Evolutionary conservation across 257 asterid genomes (phyloP).

Genomic region (Lycium barbarum): DNA sequence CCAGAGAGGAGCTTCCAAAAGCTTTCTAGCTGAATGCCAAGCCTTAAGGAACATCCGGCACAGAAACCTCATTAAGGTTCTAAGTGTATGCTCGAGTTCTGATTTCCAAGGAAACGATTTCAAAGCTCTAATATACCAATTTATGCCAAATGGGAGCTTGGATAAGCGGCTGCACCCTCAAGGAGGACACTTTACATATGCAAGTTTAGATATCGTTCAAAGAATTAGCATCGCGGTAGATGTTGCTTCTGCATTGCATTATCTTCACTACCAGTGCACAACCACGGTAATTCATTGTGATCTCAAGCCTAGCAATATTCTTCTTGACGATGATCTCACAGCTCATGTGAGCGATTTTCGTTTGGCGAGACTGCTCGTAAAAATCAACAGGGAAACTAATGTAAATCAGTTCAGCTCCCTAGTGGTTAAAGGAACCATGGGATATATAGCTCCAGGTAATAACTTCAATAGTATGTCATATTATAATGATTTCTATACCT

Average conservation of each 20-base stretch:
- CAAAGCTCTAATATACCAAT: conserved; percentile 49
- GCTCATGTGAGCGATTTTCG: conserved; percentile 62
- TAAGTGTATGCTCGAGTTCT: conserved; percentile 56
- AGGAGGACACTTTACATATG: conserved; percentile 22
- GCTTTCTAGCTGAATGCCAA: conserved; percentile 54
- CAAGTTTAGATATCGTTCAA: conserved; percentile 40
- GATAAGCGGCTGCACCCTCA: conserved; percentile 54
- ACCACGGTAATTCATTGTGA: conserved; percentile 51
- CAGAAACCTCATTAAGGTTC: conserved; percentile 52
- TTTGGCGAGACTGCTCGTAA: conserved; percentile 45
- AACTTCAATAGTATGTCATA: background rate
- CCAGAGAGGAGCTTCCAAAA: conserved; percentile 50
- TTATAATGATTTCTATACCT: background rate
- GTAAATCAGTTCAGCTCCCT: conserved; percentile 46
- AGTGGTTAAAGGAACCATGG: conserved; percentile 52
- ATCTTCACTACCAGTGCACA: conserved; percentile 52
- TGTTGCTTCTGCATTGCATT: conserved; percentile 49
- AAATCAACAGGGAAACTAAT: conserved; percentile 25
- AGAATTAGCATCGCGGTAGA: conserved; percentile 47
- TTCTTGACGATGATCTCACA: conserved; percentile 47
- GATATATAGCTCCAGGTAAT: conserved; percentile 56
- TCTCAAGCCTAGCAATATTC: conserved; percentile 59
- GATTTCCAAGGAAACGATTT: conserved; percentile 51
- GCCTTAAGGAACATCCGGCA: conserved; percentile 54
- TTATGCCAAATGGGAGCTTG: conserved; percentile 56